Evolutionary conservation across 2,329 filamentous ascomycete genomes (phyloP).

Genomic region (Dothistroma pini): DNA sequence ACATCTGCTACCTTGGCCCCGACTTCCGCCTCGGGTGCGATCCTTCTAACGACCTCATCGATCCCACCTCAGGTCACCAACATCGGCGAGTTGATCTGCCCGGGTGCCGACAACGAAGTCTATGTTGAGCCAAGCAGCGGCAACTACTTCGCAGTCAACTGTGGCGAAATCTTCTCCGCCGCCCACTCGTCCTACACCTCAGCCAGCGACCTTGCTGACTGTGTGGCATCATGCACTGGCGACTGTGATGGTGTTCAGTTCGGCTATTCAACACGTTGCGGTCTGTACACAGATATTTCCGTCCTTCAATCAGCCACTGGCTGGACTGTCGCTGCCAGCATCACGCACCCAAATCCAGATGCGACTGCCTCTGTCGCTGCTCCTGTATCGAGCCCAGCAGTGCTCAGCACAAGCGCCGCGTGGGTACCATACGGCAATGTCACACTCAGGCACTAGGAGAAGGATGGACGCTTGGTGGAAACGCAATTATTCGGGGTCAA

Average conservation of each 20-base stretch:
- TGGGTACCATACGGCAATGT: not conserved
- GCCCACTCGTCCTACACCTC: slow-evolving; percentile 18
- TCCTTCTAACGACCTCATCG: not conserved
- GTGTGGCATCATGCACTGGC: slow-evolving; percentile 21
- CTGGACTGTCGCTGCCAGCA: slow-evolving; percentile 22
- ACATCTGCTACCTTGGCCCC: slow-evolving; percentile 8
- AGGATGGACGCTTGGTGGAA: not conserved
- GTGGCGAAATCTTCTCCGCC: slow-evolving; percentile 20
- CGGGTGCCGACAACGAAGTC: slow-evolving; percentile 15
- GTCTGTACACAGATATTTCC: slow-evolving; percentile 21
- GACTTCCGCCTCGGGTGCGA: not conserved
- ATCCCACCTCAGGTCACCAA: slow-evolving; percentile 7
- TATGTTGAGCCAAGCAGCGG: slow-evolving; percentile 15
- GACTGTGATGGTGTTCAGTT: slow-evolving; percentile 23
- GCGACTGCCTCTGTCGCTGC: not conserved
- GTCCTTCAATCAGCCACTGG: slow-evolving; percentile 16
- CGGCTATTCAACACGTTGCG: slow-evolving; percentile 22
- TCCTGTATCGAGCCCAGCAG: not conserved
- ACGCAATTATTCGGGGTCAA: not conserved
- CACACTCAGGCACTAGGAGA: not conserved
- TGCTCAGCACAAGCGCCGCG: not conserved
- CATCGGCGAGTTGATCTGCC: slow-evolving; percentile 15
- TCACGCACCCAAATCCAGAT: slow-evolving; percentile 11
- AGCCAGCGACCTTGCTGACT: slow-evolving; percentile 19
- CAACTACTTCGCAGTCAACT: slow-evolving; percentile 19